Base-by-base conservation (phyloP, 1,284 basidiomycete species). In the Puccinia brachypodii region DNA sequence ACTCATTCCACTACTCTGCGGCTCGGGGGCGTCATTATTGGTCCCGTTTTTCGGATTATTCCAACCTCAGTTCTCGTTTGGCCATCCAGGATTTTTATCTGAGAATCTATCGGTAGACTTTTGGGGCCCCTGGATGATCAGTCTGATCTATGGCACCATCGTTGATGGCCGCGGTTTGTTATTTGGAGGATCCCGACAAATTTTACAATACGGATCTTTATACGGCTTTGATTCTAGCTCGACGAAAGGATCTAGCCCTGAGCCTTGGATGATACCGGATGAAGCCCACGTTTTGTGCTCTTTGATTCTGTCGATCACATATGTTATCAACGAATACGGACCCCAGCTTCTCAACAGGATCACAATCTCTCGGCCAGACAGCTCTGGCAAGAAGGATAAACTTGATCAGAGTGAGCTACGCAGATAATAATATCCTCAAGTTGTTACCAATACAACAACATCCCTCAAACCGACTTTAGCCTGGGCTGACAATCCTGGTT, bases 41-140 rank as follows among this genome's bases (percentile, higher is more conserved):
- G 77, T 80, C 9, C 77, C 77, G 28, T 62, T 80, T 42, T 80
- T 80, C 25, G 77, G 77, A 56, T 68, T 80, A 38, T 80, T 80
- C 13, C 33, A 73, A 36, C 77, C 77, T 47, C 47, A 72, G 66
- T 72, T 80, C 33, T 58, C 66, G 44, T 80, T 80, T 36, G 56
- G 50, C 7, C 77, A 80, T 62, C 77, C 77, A 42, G 66, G 68
- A 6, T 80, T 80, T 47, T 36, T 80, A 9, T 72, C 66, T 44
- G 77, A 72, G 25, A 56, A 56, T 40, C n/a, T 80, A 42, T 56
- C 77, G 14, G 53, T 72, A 8, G 77, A 80, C 31, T 60, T 80
- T 62, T 80, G 77, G 77, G 77, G 77, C 28, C 64, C 77, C 38
- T 71, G 64, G 53, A 42, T 80, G 36, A 80, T 80, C 53, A 72